phyloP scores from a whole-genome alignment of 345 rosid species.

The Eucalyptus marginata region DNA sequence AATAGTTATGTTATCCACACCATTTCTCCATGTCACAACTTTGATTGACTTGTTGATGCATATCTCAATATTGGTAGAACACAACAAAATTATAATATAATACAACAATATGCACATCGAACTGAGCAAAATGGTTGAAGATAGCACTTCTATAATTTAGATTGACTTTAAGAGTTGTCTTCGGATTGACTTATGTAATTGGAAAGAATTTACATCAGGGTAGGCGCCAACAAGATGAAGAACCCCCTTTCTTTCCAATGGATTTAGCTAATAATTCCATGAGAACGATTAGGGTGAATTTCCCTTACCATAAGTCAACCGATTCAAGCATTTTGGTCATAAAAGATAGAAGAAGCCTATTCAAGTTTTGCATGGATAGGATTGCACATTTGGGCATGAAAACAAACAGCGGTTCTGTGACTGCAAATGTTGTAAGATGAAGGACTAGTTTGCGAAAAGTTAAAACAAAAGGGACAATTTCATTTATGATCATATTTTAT shows the following conservation, averaged over 20 bases:
- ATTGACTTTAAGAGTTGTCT: background rate
- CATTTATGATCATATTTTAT: background rate
- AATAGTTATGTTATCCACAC: accelerated
- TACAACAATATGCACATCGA: too few species aligned
- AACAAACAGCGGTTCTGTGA: background rate
- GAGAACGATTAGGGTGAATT: background rate
- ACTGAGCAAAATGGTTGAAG: accelerated
- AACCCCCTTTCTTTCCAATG: background rate
- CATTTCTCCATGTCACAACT: accelerated
- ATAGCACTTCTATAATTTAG: background rate
- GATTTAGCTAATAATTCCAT: background rate
- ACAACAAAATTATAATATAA: too few species aligned
- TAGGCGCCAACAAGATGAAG: background rate
- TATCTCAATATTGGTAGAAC: too few species aligned
- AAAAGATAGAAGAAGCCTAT: background rate
- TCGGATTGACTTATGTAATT: background rate
- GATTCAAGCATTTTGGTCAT: background rate
- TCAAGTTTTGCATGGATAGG: background rate
- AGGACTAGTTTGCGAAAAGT: background rate
- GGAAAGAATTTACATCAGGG: background rate
- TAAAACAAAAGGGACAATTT: background rate
- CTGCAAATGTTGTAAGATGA: background rate
- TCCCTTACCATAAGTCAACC: background rate
- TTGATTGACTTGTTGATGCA: background rate
- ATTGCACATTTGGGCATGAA: background rate